Percentiles rank a stretch among this genome's conserved stretches.
Evolutionary conservation across 2,329 filamentous ascomycete species (phyloP).

Genomic region (Arthroderma sp.): DNA sequence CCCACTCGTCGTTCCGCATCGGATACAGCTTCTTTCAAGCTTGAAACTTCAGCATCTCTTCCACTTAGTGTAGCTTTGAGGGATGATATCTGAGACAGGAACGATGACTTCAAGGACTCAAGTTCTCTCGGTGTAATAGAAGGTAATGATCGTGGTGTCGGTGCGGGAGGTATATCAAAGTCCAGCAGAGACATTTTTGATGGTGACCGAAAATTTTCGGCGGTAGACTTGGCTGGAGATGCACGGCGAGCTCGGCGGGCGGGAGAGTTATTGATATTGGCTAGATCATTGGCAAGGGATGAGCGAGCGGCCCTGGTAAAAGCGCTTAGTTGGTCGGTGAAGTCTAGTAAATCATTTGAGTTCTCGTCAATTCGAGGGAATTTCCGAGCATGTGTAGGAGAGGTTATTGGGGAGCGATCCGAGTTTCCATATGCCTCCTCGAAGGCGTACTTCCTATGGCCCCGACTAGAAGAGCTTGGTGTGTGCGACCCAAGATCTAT

Average conservation of each 20-base stretch:
- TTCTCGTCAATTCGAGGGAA: constrained; percentile 42
- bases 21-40: constrained; percentile 71
- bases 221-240: constrained; percentile 32
- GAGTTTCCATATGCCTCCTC: constrained; percentile 22
- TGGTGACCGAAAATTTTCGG: constrained; percentile 24
- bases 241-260: constrained; percentile 19
- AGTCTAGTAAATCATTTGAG: constrained; percentile 66
- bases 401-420: constrained; percentile 20
- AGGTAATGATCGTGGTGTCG: constrained; percentile 82
- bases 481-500: constrained; percentile 23
- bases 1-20: constrained; percentile 89
- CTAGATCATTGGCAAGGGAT: constrained; percentile 33
- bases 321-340: constrained; percentile 63
- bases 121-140: constrained; percentile 84
- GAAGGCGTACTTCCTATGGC: constrained; percentile 15
- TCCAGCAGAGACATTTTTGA: constrained; percentile 61
- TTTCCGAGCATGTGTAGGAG: constrained; percentile 38
- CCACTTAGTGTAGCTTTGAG: constrained; percentile 82
- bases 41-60: constrained; percentile 81
- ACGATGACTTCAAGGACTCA: constrained; percentile 80
- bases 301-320: constrained; percentile 19
- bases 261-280: constrained; percentile 24
- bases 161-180: constrained; percentile 86
- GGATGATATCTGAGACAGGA: constrained; percentile 87
- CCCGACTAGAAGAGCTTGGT: constrained; percentile 36